Base-by-base conservation (phyloP, 768 basidiomycete genomes). In the Russula lepida region DNA sequence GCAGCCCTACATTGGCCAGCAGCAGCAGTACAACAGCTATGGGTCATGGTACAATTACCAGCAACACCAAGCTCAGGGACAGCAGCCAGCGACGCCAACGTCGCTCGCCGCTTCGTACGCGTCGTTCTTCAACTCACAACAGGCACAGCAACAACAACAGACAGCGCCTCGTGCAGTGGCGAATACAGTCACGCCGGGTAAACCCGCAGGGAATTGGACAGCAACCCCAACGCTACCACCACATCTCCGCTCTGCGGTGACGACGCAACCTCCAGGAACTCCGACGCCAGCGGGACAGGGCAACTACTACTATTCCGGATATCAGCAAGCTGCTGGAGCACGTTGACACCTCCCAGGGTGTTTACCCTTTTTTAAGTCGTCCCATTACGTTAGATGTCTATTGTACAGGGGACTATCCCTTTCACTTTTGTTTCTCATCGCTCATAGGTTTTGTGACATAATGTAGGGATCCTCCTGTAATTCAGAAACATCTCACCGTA, bases 141-240 rank as follows among this genome's bases (percentile, higher is more conserved):
- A 57, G 32, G 37, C 70, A 28, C 65, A 70, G 27, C 73, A 71
- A 37, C 55, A 71, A 37, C 55, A 64, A 41, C 68, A 62, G 28
- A 55, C 52, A 8, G 55, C 54, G 25, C 64, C 60, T 56, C 78
- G 81, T 5, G 81, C 79, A 3, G 81, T 83, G 6, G 81, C 81
- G 11, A 84, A 83, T 50, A 83, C 82, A 0, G 80, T 81, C 27
- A 65, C 78, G 68, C 44, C 76, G 2, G 63, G 67, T 21, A 57
- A 66, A 39, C 55, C 66, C 9, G 65, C 66, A 39, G 69, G 67
- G 35, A 61, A 53, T 35, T 71, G 69, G 60, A 17, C 69, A 62
- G 66, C 41, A 9, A 57, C 76, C 1, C 72, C 77, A 23, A 77
- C 74, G 37, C 66, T 79, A n/a, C 78, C 78, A 6, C 71, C 76